Evolutionary conservation across 306 rosid species (phyloP), one percentile per base, ranked within the genome.

Genomic region (Cyamopsis tetragonoloba): DNA sequence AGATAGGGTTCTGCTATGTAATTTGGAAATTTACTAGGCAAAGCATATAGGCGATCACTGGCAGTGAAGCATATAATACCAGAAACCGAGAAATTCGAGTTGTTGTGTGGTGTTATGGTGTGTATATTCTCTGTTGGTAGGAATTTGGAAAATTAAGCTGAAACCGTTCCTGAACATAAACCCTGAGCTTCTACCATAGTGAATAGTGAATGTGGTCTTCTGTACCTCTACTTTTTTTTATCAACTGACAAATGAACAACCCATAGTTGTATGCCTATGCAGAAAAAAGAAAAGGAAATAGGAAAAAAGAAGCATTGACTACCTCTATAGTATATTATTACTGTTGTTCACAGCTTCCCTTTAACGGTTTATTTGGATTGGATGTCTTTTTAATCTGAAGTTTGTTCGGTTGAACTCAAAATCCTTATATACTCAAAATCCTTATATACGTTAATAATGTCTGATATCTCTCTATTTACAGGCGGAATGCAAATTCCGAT

Each of bases 401-500:
- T 27, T 27, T 55, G 28, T 28, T 51, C 54, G 31, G 13, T 48
- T 30, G 30, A 43, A 62, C 34, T 37, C 14, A 38, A 67, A 32
- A 17, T 26, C 41, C 23, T 35, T 55, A 10, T 38, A 1, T 55
- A 19, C 5, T 37, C 14, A 38, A 67, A 32, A 17, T 26, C 41
- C 23, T 35, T 55, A 10, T 38, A 1, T 55, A 19, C 5, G 28
- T 37, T 6, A n/a, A 53, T 46, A 17, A 20, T 46, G 50, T 39
- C 38, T 77, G 50, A 23, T 60, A 65, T 54, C 15, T 70, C 15
- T 71, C 12, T 56, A 9, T 71, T 10, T 68, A 69, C 86, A 91
- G 97, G 81, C 60, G 70, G 87, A 84, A 62, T 28, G 64, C 49
- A 77, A 77, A 77, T 63, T 43, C 60, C 86, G 69, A 27, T 26